These are phyloP conservation scores for Nakaseomyces kungkrabaensis DNA, from an alignment of 1,139 yeast genomes.

Conservation along the genomic window DNA sequence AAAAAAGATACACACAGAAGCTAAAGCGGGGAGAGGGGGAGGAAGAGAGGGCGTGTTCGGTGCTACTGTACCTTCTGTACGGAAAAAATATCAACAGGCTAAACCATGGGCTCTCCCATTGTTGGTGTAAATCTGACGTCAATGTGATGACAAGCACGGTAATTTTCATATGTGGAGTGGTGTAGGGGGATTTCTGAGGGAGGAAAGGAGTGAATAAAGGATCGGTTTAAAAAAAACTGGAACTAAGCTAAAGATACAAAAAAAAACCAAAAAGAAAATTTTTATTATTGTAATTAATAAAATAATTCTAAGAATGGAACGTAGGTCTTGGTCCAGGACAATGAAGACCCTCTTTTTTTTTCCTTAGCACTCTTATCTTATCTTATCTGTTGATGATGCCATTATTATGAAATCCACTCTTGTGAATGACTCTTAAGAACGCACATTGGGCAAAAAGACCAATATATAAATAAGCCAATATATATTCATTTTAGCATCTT, in stretches of 20 bases:
- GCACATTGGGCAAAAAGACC: no score
- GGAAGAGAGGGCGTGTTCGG: not conserved
- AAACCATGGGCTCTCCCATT: not conserved
- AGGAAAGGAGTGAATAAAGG: not conserved
- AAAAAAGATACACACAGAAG: no score
- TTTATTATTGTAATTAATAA: not conserved
- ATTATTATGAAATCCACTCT: not conserved
- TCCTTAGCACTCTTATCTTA: not conserved
- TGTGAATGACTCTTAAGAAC: not conserved
- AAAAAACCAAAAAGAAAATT: not conserved
- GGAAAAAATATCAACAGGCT: not conserved
- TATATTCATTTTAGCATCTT: not conserved
- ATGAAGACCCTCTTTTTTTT: not conserved
- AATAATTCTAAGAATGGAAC: not conserved
- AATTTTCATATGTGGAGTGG: not conserved
- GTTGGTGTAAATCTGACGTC: conserved; percentile 3
- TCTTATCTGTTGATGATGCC: not conserved
- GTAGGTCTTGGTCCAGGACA: not conserved
- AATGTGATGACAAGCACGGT: not conserved
- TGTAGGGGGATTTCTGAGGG: not conserved
- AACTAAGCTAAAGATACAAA: not conserved
- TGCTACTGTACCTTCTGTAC: not conserved
- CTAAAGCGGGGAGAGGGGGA: not conserved
- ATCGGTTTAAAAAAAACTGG: not conserved
- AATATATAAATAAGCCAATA: not conserved